These are phyloP conservation scores for Nigrospora sphaerica DNA, from an alignment of 2,329 filamentous ascomycete genomes.

Conservation along the genomic window DNA sequence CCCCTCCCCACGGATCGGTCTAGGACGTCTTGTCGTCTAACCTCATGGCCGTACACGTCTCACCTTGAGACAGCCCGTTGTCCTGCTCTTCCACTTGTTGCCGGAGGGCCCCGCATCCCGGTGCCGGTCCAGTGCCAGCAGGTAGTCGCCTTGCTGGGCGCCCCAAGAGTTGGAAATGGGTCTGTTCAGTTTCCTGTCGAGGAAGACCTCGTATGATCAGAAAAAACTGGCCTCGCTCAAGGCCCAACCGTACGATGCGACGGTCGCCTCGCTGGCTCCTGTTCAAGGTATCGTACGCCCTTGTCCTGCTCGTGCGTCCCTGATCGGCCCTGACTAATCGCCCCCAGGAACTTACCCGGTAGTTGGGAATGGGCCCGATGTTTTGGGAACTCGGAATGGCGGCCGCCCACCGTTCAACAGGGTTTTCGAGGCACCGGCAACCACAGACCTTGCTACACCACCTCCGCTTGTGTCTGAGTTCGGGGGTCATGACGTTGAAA, in stretches of 20 bases:
- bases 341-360: slow-evolving; percentile 30
- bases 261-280: slow-evolving; percentile 26
- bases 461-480: slow-evolving; percentile 20
- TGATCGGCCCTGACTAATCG: slow-evolving; percentile 8
- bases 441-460: slow-evolving; percentile 19
- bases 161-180: slow-evolving; percentile 20
- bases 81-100: no score
- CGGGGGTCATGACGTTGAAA: slow-evolving; percentile 18
- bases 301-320: slow-evolving; percentile 10
- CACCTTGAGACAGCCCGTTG: no score
- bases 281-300: slow-evolving; percentile 23
- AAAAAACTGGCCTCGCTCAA: slow-evolving; percentile 16
- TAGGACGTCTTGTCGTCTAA: no score
- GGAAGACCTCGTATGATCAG: slow-evolving; percentile 14
- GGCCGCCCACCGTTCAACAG: slow-evolving; percentile 18
- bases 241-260: slow-evolving; percentile 28
- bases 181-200: slow-evolving; percentile 25
- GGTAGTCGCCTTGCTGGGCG: not conserved
- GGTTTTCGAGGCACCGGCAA: slow-evolving; percentile 9
- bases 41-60: no score
- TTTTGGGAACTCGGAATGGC: slow-evolving; percentile 27
- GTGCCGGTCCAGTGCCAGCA: no score
- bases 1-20: no score
- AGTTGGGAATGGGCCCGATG: slow-evolving; percentile 30
- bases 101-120: no score